These are phyloP conservation scores for Mortierella alpina DNA, from an alignment of 192 early-diverging fungal genomes.

Conservation along the genomic window DNA sequence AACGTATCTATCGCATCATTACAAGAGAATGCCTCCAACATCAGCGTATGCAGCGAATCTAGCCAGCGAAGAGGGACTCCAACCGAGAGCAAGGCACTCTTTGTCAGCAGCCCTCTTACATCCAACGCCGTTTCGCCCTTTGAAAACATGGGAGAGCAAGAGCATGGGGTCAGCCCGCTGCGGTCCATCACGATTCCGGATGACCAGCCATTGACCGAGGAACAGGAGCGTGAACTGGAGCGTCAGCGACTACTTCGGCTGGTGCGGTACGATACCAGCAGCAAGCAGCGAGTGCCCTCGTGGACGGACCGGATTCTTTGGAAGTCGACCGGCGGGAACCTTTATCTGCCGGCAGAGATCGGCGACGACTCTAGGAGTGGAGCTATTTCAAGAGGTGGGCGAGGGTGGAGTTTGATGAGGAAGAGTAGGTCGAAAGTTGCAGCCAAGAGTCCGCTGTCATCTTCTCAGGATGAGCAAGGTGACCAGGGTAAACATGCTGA, in stretches of 20 bases:
- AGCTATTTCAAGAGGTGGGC: background rate
- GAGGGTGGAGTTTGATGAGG: slow-evolving; percentile 37
- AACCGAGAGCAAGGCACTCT: too few species aligned
- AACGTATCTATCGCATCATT: too few species aligned
- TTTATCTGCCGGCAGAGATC: slow-evolving; percentile 38
- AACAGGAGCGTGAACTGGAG: slow-evolving; percentile 7
- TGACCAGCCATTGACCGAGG: background rate
- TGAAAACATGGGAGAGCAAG: too few species aligned
- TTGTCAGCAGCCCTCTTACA: too few species aligned
- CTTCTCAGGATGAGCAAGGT: background rate
- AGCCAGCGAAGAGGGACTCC: too few species aligned
- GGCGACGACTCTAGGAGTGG: slow-evolving; percentile 35
- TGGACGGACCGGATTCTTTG: slow-evolving; percentile 65
- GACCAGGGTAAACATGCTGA: background rate
- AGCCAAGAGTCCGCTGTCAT: background rate
- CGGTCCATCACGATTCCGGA: too few species aligned
- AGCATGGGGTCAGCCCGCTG: too few species aligned
- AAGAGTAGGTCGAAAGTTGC: slow-evolving; percentile 8
- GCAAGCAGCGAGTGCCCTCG: slow-evolving; percentile 60
- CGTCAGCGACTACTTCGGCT: background rate
- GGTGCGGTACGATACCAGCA: slow-evolving; percentile 53
- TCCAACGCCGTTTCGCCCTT: too few species aligned
- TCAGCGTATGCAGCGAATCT: too few species aligned
- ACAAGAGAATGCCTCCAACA: too few species aligned
- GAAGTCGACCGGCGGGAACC: slow-evolving; percentile 46